Percentiles rank a stretch among this genome's conserved stretches.
Evolutionary conservation across 768 basidiomycete species (phyloP).

Genomic region (Tubosaeta sp.): DNA sequence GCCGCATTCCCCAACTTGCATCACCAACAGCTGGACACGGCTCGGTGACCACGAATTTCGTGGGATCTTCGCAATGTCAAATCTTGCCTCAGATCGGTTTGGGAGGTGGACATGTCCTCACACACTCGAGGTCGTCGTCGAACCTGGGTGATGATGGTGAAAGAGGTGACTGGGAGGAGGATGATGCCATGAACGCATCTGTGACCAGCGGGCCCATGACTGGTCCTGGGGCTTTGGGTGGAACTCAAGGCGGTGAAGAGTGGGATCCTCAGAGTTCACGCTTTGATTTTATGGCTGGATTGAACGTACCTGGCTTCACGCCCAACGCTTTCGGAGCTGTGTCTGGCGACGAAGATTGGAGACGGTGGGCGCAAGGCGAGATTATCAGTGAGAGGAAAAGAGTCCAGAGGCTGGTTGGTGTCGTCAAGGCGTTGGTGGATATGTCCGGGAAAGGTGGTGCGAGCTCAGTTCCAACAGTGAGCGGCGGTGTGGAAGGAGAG

Average conservation of each 20-base stretch:
- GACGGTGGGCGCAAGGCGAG: slow-evolving; percentile 30
- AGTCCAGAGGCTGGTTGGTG: slow-evolving; percentile 54
- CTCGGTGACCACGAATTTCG: slow-evolving; percentile 1
- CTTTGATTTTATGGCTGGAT: slow-evolving; percentile 14
- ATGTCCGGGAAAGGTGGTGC: slow-evolving; percentile 42
- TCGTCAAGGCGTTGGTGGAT: slow-evolving; percentile 63
- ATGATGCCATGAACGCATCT: slow-evolving; percentile 16
- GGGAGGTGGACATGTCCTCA: slow-evolving; percentile 16
- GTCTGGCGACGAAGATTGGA: slow-evolving; percentile 24
- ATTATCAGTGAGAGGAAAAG: slow-evolving; percentile 57
- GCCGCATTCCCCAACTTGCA: slow-evolving; percentile 20
- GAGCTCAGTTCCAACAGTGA: neutral
- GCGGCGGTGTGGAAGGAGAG: slow-evolving; percentile 6
- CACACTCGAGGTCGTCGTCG: slow-evolving; percentile 27
- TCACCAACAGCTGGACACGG: neutral
- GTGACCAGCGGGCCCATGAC: slow-evolving; percentile 2
- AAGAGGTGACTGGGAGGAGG: slow-evolving; percentile 29
- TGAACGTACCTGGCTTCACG: slow-evolving; percentile 11
- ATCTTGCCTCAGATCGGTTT: slow-evolving; percentile 8
- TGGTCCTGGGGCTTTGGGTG: slow-evolving; percentile 12
- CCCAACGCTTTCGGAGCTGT: slow-evolving; percentile 7
- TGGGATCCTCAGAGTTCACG: no score
- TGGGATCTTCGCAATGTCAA: slow-evolving; percentile 8
- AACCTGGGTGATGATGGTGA: slow-evolving; percentile 25
- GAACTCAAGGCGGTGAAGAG: slow-evolving; percentile 19